Evolutionary conservation across 345 rosid species (phyloP), one percentile per base, ranked within the genome.

Genomic region (Eucalyptus sp.): DNA sequence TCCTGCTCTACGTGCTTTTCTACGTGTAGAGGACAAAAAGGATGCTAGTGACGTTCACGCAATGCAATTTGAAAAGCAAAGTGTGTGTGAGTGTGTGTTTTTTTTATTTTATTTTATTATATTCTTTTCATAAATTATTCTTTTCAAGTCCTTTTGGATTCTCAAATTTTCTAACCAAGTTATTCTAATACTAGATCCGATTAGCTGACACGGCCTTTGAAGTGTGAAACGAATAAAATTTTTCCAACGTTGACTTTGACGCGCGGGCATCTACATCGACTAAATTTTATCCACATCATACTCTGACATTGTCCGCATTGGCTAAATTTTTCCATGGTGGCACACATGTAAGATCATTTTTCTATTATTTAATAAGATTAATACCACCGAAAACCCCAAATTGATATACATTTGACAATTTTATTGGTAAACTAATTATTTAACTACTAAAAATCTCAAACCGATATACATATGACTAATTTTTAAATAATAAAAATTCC

Each of bases 341-440:
- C 20, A 17, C 31, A 14, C 76, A 56, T 25, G 13, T 56, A 56
- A 56, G 13, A 56, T 56, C 13, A 22, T 0, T 25, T 56, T 56
- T 56, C 62, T 56, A 56, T 56, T 22, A 56, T 56, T 56, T 56
- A 52, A 52, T 52, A 52, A 1, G 25, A 20, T 52, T 8, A 52
- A 20, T 8, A 52, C 0, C 10, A 52, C 2, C 0, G 25, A 20
- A 52, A 52, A 52, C 0, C 25, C 10, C 0, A 52, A 52, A 52
- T 52, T 52, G 5, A 3, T 18, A 14, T 1, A 50, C 1, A 52
- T 20, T 52, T 52, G 2, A 52, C 58, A 20, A 52, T 0, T 52
- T 52, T 52, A 52, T 52, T 4, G 4, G 4, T 10, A 52, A 52
- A 52, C 25, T 52, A 52, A 52, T 52, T 52, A 3, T 52, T 52